Conservation (phyloP, 768 basidiomycete genomes). For the Zangia roseola region DNA sequence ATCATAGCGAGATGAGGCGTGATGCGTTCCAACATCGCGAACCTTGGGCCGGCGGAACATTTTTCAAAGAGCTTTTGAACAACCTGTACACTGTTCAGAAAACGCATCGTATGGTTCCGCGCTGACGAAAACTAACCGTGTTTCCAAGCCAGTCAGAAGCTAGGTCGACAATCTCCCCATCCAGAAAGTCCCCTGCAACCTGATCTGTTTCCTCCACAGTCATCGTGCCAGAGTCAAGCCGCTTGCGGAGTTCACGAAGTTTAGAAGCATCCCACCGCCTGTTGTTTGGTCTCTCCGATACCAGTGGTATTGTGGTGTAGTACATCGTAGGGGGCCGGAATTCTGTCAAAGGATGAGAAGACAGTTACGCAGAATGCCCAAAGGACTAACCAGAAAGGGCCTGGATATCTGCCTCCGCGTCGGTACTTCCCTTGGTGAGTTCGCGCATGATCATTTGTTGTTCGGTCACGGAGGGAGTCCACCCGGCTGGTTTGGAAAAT, state of each 20-base stretch:
- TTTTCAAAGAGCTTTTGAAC: conserved; percentile 97
- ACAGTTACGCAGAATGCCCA: not conserved
- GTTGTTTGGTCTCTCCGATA: conserved; percentile 80
- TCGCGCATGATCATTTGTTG: conserved; percentile 98
- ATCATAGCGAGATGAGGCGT: conserved; percentile 94
- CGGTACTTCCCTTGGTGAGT: conserved; percentile 70
- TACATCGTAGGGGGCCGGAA: conserved; percentile 93
- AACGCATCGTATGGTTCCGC: not conserved
- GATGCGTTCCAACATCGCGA: conserved; percentile 92
- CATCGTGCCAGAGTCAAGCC: conserved; percentile 88
- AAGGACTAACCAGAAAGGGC: conserved; percentile 73
- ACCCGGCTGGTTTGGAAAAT: conserved; percentile 59
- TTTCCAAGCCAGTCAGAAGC: conserved; percentile 99
- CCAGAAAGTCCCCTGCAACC: conserved; percentile 86
- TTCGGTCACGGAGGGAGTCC: conserved; percentile 78
- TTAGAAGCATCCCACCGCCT: conserved; percentile 93
- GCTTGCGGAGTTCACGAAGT: conserved; percentile 90
- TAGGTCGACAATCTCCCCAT: conserved; percentile 92
- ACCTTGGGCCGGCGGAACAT: conserved; percentile 72
- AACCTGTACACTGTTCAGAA: conserved; percentile 48
- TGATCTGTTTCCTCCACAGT: conserved; percentile 84
- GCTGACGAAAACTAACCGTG: conserved; percentile 44
- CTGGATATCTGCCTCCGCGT: conserved; percentile 83
- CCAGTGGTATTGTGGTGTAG: conserved; percentile 91
- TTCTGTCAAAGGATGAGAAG: conserved; percentile 45